A percentile compares a stretch with the other conserved stretches of the same genome.
Conservation (phyloP, 257 asterid species). For the Capsicum baccatum region DNA sequence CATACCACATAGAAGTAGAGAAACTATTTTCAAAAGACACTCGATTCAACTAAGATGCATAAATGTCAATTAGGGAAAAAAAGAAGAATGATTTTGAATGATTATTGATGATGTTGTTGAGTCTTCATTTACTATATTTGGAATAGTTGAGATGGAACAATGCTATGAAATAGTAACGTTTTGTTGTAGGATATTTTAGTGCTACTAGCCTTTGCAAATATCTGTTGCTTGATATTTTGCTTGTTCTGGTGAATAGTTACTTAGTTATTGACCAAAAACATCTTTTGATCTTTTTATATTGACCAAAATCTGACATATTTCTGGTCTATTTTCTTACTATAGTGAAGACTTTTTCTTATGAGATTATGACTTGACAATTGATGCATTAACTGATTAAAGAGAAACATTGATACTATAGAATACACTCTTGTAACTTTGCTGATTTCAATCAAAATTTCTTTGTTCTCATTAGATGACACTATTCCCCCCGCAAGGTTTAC, state of each 20-base stretch:
- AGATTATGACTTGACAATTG: not conserved
- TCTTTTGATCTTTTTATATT: not conserved
- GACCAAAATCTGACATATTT: not conserved
- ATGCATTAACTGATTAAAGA: not conserved
- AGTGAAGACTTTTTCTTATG: not conserved
- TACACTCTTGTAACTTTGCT: not conserved
- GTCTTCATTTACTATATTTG: not conserved
- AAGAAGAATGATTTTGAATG: not conserved
- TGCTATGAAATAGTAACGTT: not conserved
- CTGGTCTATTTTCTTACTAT: not conserved
- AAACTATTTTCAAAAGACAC: too few species aligned
- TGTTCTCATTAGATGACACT: not conserved
- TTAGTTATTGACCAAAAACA: not conserved
- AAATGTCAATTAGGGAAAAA: not conserved
- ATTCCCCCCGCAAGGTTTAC: not conserved
- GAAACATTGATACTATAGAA: not conserved
- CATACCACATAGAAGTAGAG: too few species aligned
- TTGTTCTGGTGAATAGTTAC: not conserved
- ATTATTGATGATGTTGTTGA: not conserved
- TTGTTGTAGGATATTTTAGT: not conserved
- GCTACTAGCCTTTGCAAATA: not conserved
- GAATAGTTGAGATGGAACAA: not conserved
- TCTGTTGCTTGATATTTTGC: not conserved
- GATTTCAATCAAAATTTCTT: not conserved
- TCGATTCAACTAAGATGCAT: too few species aligned